Evolutionary conservation across 768 basidiomycete genomes (phyloP).

Genomic region (Tricholoma flavovirens): DNA sequence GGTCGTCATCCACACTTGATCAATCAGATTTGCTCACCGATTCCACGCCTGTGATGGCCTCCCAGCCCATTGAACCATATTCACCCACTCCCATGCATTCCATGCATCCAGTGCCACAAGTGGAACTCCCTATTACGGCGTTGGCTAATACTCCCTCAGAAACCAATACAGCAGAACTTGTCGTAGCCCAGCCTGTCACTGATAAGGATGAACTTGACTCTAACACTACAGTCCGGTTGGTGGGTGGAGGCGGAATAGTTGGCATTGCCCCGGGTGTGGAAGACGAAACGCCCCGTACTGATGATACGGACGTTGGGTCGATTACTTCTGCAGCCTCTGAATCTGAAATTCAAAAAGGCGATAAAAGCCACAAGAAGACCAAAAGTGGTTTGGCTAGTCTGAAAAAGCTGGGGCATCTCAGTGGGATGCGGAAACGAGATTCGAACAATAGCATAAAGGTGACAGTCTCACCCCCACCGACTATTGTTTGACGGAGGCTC

Average conservation of each 20-base stretch:
- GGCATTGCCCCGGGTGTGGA: constrained; percentile 28
- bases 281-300: constrained; percentile 27
- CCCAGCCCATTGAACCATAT: constrained; percentile 32
- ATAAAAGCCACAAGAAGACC: constrained; percentile 47
- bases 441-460: constrained; percentile 44
- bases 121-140: constrained; percentile 1
- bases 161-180: constrained; percentile 1
- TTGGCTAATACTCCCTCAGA: not conserved
- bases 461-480: constrained; percentile 3
- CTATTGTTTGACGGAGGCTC: not conserved
- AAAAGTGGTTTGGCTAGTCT: constrained; percentile 52
- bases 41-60: constrained; percentile 30
- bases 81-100: constrained; percentile 11
- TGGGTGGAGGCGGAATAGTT: constrained; percentile 48
- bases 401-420: constrained; percentile 47
- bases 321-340: constrained; percentile 31
- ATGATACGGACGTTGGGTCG: constrained; percentile 33
- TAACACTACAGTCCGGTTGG: constrained; percentile 48
- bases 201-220: constrained; percentile 17
- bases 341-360: constrained; percentile 16
- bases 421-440: constrained; percentile 47
- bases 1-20: constrained; percentile 16
- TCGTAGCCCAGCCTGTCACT: constrained; percentile 12
- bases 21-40: constrained; percentile 49
- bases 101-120: constrained; percentile 5